Base-by-base conservation (phyloP, 768 basidiomycete species). In the Mycena galericulata region DNA sequence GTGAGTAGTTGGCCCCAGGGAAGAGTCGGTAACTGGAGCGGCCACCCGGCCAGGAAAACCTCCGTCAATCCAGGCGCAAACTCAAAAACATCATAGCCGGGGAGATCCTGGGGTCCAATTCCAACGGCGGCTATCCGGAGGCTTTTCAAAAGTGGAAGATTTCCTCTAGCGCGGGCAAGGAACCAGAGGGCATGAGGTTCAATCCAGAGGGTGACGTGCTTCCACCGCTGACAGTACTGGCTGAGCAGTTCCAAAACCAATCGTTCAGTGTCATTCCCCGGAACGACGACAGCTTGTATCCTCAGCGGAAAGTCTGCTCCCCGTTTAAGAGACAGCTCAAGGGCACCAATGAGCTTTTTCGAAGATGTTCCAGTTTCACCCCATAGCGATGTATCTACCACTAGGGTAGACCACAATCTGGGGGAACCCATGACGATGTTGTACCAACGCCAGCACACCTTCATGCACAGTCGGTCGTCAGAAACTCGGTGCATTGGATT, bases 371-470 rank as follows among this genome's bases (percentile, higher is more conserved):
- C 4, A 11, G 6, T 18, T 17, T 3, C 9, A 2, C 11, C 2
- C 67, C 67, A 68, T 0, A 63, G 38, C 4, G 17, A 40, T 5
- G 49, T 45, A 20, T 68, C 56, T 1, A 40, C 22, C 17, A 34
- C 30, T 8, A 68, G 41, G n/a, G 36, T 34, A 14, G 61, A 27
- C 67, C 67, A 68, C 22, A 67, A 26, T 30, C 30, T 46, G 9
- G 67, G 34, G 2, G 67, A 56, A 3, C 30, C 36, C 45, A 62
- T 62, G 10, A 32, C 53, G 1, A 57, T n/a, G 14, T 8, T 20
- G 26, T 62, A 38, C 67, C 67, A 68, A 27, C 27, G 55, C 2
- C 53, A 68, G n/a, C 67, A 62, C 7, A 68, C 67, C 60, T 68
- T n/a, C n/a, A n/a, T n/a, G n/a, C n/a, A n/a, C n/a, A n/a, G n/a